Evolutionary conservation across 2,329 filamentous ascomycete genomes (phyloP), one percentile per base, ranked within the genome.

Genomic region (Monosporascus sp.): DNA sequence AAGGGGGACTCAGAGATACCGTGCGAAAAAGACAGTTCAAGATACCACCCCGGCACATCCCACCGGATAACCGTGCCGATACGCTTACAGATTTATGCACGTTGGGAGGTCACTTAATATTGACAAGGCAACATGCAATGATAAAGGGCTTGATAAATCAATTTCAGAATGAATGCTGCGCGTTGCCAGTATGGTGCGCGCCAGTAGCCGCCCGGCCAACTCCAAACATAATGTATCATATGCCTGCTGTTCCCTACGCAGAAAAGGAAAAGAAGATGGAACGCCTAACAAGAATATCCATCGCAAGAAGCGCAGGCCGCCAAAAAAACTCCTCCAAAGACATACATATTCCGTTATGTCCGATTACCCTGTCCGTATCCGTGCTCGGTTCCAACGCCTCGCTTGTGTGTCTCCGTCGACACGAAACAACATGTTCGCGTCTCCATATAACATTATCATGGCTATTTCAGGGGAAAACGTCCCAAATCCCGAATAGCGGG

Each of bases 401-500:
- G 41, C 41, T 44, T 20, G 43, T 45, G 24, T 46, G 11, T 46
- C 20, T 46, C 43, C 43, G 22, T 46, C 43, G 11, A 47, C 22
- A 18, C 9, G n/a, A 50, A 43, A 46, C 18, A 39, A 35, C 25
- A 50, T 50, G 44, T 39, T 45, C 49, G 25, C 35, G 15, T 50
- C 37, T 45, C 37, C 49, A 20, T 39, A 45, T 50, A 39, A 27
- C 49, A n/a, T 45, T 27, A 39, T 46, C 48, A 56, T 55, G 37
- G 43, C 45, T 53, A 47, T 22, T 17, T 35, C 20, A 41, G 48
- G 52, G 50, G 43, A 53, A 53, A 55, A 59, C 52, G 52, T 53
- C 48, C 57, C 52, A 55, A 49, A 55, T 55, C 47, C 52, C 56
- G 52, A 57, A 52, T 57, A 57, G 58, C 49, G 55, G 56, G 35